A percentile compares a stretch with the other conserved stretches of the same genome.
Evolutionary conservation across 768 basidiomycete species (phyloP).

Genomic region (Vararia minispora): DNA sequence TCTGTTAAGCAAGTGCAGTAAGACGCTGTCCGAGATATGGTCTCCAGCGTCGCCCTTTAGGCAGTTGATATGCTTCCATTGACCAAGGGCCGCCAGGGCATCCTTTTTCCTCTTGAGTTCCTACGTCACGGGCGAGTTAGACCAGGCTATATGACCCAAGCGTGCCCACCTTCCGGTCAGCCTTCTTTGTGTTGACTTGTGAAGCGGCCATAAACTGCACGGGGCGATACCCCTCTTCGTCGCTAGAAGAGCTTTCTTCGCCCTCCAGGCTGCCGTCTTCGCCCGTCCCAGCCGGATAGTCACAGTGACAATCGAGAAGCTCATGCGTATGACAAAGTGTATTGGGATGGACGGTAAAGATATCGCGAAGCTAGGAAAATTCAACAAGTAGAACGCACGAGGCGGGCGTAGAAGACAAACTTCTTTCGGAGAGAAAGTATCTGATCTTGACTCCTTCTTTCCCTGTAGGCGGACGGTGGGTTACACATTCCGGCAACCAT

Average conservation of each 20-base stretch:
- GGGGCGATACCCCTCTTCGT: conserved; percentile 29
- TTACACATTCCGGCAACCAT: no score
- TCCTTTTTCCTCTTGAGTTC: conserved; percentile 57
- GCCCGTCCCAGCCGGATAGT: conserved; percentile 10
- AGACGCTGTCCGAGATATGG: conserved; percentile 52
- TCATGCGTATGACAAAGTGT: conserved; percentile 91
- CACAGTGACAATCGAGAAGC: conserved; percentile 72
- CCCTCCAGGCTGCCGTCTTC: conserved; percentile 19
- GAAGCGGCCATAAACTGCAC: conserved; percentile 65
- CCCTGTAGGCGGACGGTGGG: conserved; percentile 18
- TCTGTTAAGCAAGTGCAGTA: conserved; percentile 37
- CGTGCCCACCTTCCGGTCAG: conserved; percentile 32
- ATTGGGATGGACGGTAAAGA: conserved; percentile 75
- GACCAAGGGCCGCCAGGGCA: conserved; percentile 58
- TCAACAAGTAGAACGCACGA: conserved; percentile 4
- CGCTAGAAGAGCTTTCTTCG: conserved; percentile 20
- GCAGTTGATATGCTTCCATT: conserved; percentile 84
- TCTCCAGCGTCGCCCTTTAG: conserved; percentile 32
- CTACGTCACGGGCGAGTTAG: conserved; percentile 22
- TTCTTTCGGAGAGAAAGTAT: conserved; percentile 82
- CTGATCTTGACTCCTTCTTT: conserved; percentile 51
- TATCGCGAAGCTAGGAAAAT: conserved; percentile 87
- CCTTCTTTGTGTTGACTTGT: conserved; percentile 35
- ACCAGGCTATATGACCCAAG: conserved; percentile 6
- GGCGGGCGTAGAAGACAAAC: conserved; percentile 30